These are phyloP conservation scores for Hansfordia pulvinata DNA, from an alignment of 2,329 filamentous ascomycete species.

Conservation along the genomic window DNA sequence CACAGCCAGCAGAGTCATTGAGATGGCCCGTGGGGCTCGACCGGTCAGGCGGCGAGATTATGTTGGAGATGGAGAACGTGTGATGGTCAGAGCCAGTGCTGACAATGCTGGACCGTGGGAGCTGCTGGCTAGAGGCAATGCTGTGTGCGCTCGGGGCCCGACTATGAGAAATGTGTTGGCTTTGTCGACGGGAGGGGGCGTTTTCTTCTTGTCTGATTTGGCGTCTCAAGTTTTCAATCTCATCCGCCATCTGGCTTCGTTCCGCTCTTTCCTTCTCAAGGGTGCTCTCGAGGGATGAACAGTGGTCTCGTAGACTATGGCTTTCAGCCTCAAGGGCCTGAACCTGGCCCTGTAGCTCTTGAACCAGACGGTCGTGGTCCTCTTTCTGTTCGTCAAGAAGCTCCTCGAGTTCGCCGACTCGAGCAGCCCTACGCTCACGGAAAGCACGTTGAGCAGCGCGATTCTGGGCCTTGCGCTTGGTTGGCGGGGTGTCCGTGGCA, in stretches of 20 bases:
- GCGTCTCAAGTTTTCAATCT: slow-evolving; percentile 13
- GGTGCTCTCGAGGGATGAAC: slow-evolving; percentile 48
- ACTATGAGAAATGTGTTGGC: no score
- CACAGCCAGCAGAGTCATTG: slow-evolving; percentile 31
- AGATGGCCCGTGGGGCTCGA: slow-evolving; percentile 13
- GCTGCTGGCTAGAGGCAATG: slow-evolving; percentile 12
- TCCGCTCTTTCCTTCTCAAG: slow-evolving; percentile 43
- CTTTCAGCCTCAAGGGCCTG: slow-evolving; percentile 49
- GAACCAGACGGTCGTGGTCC: slow-evolving; percentile 40
- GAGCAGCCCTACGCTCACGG: slow-evolving; percentile 71
- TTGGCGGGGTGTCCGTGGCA: slow-evolving; percentile 81
- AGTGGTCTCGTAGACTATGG: slow-evolving; percentile 49
- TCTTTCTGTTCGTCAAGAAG: slow-evolving; percentile 49
- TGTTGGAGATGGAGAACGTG: slow-evolving; percentile 40
- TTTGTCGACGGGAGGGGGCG: slow-evolving; percentile 3
- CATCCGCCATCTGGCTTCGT: slow-evolving; percentile 19
- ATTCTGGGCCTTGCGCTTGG: slow-evolving; percentile 91
- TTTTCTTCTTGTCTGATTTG: slow-evolving; percentile 12
- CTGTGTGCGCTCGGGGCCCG: slow-evolving; percentile 6
- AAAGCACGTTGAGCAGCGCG: slow-evolving; percentile 84
- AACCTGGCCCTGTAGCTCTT: slow-evolving; percentile 43
- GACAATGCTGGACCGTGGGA: slow-evolving; percentile 12
- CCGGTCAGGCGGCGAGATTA: slow-evolving; percentile 38
- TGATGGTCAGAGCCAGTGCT: slow-evolving; percentile 12
- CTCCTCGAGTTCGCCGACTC: slow-evolving; percentile 64